Conservation (phyloP, 371 early-diverging fungal species). For the Dentiscutata heterogama region DNA sequence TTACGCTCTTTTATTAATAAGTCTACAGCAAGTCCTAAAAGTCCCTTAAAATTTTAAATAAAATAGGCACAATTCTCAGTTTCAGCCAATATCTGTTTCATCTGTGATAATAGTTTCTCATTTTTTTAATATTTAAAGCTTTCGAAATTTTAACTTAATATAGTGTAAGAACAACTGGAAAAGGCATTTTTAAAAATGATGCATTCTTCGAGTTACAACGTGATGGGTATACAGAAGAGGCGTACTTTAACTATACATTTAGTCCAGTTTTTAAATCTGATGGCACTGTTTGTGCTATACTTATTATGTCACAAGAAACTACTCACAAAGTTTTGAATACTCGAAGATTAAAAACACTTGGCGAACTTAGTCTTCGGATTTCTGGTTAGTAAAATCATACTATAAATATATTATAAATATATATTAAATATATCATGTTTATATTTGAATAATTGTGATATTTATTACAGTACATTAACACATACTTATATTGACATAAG, state of each 20-base stretch:
- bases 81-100: too few relatives aligned
- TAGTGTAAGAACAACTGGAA: constrained; percentile 23
- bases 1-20: too few relatives aligned
- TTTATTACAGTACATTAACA: too few relatives aligned
- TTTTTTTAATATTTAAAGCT: too few relatives aligned
- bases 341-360: constrained; percentile 35
- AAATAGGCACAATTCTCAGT: background rate
- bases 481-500: too few relatives aligned
- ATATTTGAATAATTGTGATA: too few relatives aligned
- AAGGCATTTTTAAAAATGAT: constrained; percentile 32
- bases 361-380: constrained; percentile 23
- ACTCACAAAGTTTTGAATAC: constrained; percentile 17
- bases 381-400: background rate
- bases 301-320: constrained; percentile 39
- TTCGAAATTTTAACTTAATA: too few relatives aligned
- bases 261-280: constrained; percentile 39
- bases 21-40: too few relatives aligned
- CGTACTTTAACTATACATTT: constrained; percentile 32
- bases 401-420: too few relatives aligned
- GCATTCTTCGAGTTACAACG: background rate
- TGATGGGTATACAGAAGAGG: constrained; percentile 38
- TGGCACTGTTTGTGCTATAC: constrained; percentile 25
- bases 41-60: background rate
- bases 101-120: too few relatives aligned
- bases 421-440: too few relatives aligned